Conservation (phyloP, 2,329 filamentous ascomycete genomes). For the Neonectria punicea region DNA sequence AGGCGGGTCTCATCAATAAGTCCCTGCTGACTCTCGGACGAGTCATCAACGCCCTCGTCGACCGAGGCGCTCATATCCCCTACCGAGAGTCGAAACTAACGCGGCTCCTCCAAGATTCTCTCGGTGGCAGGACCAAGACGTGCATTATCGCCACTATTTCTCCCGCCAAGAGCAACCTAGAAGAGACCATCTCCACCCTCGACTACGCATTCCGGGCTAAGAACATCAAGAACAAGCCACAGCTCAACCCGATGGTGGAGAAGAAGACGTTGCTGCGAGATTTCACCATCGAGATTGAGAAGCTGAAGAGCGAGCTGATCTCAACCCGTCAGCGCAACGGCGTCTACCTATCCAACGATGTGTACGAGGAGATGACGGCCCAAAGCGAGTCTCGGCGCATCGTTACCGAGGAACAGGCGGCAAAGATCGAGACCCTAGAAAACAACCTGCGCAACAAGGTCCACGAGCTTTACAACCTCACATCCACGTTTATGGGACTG, state of each 20-base stretch:
- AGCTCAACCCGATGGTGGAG: conserved; percentile 89
- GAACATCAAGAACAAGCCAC: conserved; percentile 98
- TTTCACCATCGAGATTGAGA: conserved; percentile 92
- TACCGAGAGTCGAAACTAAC: conserved; percentile 96
- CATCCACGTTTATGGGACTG: conserved; percentile 85
- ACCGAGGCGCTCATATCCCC: conserved; percentile 89
- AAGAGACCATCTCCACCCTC: conserved; percentile 97
- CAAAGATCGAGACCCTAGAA: conserved; percentile 93
- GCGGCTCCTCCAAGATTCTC: conserved; percentile 91
- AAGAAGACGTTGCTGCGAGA: conserved; percentile 93
- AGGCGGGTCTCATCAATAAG: conserved; percentile 98
- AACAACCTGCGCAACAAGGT: conserved; percentile 91
- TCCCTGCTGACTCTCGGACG: conserved; percentile 92
- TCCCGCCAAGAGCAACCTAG: conserved; percentile 91
- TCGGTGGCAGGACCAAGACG: conserved; percentile 95
- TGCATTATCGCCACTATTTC: conserved; percentile 99
- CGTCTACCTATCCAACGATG: conserved; percentile 90
- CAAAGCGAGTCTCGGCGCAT: conserved; percentile 94
- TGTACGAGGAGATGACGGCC: conserved; percentile 89
- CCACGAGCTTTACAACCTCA: conserved; percentile 88
- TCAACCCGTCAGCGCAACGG: conserved; percentile 93
- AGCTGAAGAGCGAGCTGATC: conserved; percentile 92
- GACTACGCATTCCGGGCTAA: conserved; percentile 98
- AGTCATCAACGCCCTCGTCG: conserved; percentile 97
- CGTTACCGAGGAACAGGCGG: conserved; percentile 89